Evolutionary conservation across 495 filamentous ascomycete genomes (phyloP).

Genomic region (Neurospora sp.): DNA sequence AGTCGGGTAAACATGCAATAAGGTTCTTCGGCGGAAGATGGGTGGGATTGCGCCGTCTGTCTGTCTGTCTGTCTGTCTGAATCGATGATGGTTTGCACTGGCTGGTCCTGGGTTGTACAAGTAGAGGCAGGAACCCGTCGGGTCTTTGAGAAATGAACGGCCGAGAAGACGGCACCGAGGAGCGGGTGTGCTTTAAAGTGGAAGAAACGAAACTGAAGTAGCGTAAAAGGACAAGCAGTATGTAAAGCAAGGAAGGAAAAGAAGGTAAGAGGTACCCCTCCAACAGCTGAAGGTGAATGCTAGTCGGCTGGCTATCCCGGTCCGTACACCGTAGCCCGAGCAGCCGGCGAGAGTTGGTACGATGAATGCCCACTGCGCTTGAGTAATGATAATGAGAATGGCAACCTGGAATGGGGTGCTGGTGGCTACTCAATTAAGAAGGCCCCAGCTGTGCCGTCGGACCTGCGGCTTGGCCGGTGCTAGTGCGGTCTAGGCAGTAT

Average conservation of each 20-base stretch:
- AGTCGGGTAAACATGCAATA: conserved; percentile 4
- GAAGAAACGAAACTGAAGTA: neutral
- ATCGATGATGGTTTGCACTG: neutral
- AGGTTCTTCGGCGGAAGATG: neutral
- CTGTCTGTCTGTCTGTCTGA: too few species aligned
- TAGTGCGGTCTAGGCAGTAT: neutral
- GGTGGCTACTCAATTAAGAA: neutral
- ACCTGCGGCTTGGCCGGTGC: neutral
- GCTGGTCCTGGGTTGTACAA: neutral
- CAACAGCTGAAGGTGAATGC: neutral
- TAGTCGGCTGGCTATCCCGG: neutral
- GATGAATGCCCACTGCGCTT: neutral
- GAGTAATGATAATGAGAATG: neutral
- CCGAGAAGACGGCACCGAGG: neutral
- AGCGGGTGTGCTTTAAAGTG: neutral
- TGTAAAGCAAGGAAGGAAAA: neutral
- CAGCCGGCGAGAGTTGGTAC: neutral
- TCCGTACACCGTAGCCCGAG: neutral
- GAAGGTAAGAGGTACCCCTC: neutral
- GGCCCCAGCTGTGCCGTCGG: neutral
- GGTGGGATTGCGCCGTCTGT: neutral
- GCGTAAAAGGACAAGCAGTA: neutral
- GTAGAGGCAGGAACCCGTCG: neutral
- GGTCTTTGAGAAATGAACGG: neutral
- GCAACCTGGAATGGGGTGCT: neutral